These are phyloP conservation scores for Xerocomellus amylosporus DNA, from an alignment of 768 basidiomycete species.

Conservation along the genomic window DNA sequence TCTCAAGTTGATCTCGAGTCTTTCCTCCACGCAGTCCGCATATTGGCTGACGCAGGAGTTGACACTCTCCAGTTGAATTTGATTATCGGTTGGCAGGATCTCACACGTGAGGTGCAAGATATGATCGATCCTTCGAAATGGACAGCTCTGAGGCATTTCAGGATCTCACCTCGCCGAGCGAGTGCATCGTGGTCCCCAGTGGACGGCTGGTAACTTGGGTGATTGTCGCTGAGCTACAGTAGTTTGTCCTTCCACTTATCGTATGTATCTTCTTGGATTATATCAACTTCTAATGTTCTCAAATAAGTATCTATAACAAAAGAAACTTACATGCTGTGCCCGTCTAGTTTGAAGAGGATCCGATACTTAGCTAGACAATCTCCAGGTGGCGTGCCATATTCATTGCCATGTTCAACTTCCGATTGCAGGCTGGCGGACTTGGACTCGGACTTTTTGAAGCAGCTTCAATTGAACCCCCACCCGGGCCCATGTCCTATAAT, in stretches of 20 bases:
- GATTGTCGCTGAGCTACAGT: background rate
- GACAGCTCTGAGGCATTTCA: slow-evolving; percentile 13
- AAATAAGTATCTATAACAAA: too few relatives aligned
- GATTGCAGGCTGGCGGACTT: too few relatives aligned
- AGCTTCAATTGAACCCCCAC: background rate
- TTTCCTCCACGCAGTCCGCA: slow-evolving; percentile 18
- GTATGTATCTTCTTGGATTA: background rate
- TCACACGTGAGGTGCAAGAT: slow-evolving; percentile 19
- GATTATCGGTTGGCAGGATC: slow-evolving; percentile 15
- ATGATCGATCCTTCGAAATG: slow-evolving; percentile 23
- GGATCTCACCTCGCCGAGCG: slow-evolving; percentile 8
- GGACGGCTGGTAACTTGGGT: slow-evolving; percentile 10
- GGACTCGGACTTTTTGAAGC: background rate
- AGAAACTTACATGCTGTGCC: too few relatives aligned
- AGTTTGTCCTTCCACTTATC: background rate
- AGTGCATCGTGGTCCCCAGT: slow-evolving; percentile 11
- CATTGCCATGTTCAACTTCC: too few relatives aligned
- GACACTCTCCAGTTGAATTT: slow-evolving; percentile 13
- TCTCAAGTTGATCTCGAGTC: slow-evolving; percentile 13
- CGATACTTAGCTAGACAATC: background rate
- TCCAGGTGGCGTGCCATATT: too few relatives aligned
- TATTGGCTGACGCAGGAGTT: slow-evolving; percentile 13
- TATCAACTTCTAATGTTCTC: background rate
- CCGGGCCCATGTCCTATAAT: too few relatives aligned
- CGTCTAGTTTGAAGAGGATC: background rate